Evolutionary conservation across 768 basidiomycete genomes (phyloP).

Genomic region (Kockovaella imperatae): DNA sequence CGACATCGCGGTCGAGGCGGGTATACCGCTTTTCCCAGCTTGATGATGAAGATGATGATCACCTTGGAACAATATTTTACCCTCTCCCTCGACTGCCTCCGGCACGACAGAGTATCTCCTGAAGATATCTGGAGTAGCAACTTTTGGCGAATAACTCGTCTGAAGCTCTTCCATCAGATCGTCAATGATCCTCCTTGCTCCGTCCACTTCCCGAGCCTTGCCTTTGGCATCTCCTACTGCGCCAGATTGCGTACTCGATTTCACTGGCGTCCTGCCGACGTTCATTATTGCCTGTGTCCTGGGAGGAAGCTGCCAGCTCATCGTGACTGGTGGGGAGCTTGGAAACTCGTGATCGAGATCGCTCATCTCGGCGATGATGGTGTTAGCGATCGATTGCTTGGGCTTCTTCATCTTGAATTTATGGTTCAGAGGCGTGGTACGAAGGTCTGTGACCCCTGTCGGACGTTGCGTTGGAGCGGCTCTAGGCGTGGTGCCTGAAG

Average conservation of each 20-base stretch:
- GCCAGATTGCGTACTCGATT: neutral
- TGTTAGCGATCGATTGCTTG: neutral
- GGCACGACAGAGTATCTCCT: slow-evolving; percentile 31
- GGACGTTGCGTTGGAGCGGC: slow-evolving; percentile 2
- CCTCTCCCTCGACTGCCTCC: slow-evolving; percentile 4
- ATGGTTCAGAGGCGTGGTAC: slow-evolving; percentile 47
- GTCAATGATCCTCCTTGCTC: slow-evolving; percentile 55
- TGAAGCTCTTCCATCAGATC: slow-evolving; percentile 49
- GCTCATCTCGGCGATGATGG: slow-evolving; percentile 11
- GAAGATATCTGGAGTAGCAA: slow-evolving; percentile 35
- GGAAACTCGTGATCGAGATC: slow-evolving; percentile 43
- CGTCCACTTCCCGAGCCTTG: neutral
- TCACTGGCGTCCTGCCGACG: slow-evolving; percentile 5
- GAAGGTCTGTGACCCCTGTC: slow-evolving; percentile 57
- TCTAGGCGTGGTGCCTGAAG: slow-evolving; percentile 1
- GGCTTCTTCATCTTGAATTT: slow-evolving; percentile 45
- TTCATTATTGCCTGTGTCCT: slow-evolving; percentile 23
- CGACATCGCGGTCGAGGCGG: too few relatives aligned
- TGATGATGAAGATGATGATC: neutral
- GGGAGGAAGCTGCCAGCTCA: slow-evolving; percentile 51
- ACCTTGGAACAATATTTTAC: neutral
- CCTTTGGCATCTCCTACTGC: neutral
- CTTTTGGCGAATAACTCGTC: slow-evolving; percentile 17
- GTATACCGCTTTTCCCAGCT: neutral
- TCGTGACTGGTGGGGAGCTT: slow-evolving; percentile 54